Evolutionary conservation across 768 basidiomycete genomes (phyloP).

Genomic region (Kwoniella botswanensis): DNA sequence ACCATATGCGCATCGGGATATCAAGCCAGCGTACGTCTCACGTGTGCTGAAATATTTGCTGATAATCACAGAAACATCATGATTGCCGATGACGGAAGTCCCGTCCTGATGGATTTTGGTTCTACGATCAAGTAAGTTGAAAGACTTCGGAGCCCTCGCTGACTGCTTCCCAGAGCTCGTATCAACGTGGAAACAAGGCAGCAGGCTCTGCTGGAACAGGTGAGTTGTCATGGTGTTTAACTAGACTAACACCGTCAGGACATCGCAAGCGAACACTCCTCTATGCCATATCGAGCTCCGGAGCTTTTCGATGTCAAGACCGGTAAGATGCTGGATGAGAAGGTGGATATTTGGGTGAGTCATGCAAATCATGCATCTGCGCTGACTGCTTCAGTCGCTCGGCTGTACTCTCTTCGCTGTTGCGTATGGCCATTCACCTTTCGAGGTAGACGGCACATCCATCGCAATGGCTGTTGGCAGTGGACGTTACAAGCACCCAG

Average conservation of each 20-base stretch:
- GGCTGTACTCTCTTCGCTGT: conserved; percentile 94
- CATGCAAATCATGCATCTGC: not conserved
- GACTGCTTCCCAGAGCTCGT: conserved; percentile 63
- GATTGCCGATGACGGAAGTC: conserved; percentile 86
- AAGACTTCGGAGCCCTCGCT: not conserved
- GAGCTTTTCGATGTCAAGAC: conserved; percentile 98
- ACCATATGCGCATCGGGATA: conserved; percentile 94
- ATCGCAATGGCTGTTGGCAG: conserved; percentile 97
- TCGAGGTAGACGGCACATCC: conserved; percentile 95
- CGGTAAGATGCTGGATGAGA: conserved; percentile 81
- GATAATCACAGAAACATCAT: conserved; percentile 77
- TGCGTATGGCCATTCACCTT: conserved; percentile 93
- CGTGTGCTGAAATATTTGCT: not conserved
- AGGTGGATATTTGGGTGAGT: conserved; percentile 93
- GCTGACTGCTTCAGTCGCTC: conserved; percentile 66
- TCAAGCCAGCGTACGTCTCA: conserved; percentile 86
- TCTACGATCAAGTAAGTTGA: conserved; percentile 69
- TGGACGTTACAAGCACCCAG: conserved; percentile 88
- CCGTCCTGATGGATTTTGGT: conserved; percentile 98
- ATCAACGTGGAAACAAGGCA: conserved; percentile 79
- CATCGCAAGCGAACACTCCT: conserved; percentile 94
- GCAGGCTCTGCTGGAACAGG: conserved; percentile 88
- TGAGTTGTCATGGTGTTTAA: conserved; percentile 47
- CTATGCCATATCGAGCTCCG: conserved; percentile 97
- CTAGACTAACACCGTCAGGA: conserved; percentile 63